Conservation (phyloP, 371 early-diverging fungal genomes). For the Nematocida minor region DNA sequence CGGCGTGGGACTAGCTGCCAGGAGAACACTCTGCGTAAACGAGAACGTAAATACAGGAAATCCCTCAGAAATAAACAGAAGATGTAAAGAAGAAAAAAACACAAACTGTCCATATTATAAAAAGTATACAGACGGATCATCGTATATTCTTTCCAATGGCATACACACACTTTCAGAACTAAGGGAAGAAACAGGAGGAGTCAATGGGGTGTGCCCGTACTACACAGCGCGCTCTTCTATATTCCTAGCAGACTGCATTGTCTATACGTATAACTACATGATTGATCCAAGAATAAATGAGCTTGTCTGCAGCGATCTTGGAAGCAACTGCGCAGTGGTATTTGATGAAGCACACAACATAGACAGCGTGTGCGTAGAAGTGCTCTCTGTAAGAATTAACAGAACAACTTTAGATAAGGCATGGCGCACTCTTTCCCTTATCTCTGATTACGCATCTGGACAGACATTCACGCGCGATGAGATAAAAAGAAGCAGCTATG, state of each 20-base stretch:
- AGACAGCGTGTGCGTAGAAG: conserved; percentile 83
- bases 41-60: conserved; percentile 67
- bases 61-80: background rate
- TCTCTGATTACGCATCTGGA: background rate
- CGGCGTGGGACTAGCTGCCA: conserved; percentile 83
- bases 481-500: background rate
- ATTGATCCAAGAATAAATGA: conserved; percentile 96
- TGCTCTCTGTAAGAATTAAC: conserved; percentile 82
- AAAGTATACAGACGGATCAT: conserved; percentile 1
- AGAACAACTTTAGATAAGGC: conserved; percentile 81
- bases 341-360: conserved; percentile 99
- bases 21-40: conserved; percentile 89
- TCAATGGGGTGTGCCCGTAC: conserved; percentile 81
- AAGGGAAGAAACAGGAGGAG: conserved; percentile 71
- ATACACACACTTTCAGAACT: conserved; percentile 90
- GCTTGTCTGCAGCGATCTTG: conserved; percentile 80
- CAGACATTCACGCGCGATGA: background rate
- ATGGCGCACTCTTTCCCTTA: conserved; percentile 66
- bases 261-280: conserved; percentile 96
- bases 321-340: conserved; percentile 82
- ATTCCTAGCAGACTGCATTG: conserved; percentile 84
- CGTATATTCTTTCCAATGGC: conserved; percentile 66
- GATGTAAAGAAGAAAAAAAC: conserved; percentile 9
- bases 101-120: conserved; percentile 7
- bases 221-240: conserved; percentile 79